Evolutionary conservation across 2,329 filamentous ascomycete species (phyloP).

Genomic region (Colletotrichum spinosum): DNA sequence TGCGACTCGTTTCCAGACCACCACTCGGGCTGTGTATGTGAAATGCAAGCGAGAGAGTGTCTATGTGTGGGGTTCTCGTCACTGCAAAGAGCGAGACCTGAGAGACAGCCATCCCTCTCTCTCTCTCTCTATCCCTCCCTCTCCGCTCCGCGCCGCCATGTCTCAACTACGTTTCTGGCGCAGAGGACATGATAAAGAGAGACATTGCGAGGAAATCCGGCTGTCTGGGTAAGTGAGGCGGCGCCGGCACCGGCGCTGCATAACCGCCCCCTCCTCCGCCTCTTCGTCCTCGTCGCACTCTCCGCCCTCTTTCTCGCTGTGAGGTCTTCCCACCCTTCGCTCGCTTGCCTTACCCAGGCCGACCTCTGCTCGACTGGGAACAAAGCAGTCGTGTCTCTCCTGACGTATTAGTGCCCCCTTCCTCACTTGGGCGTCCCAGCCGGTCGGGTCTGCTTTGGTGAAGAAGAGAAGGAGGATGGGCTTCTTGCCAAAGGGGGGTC

Average conservation of each 20-base stretch:
- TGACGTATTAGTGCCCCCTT: constrained; percentile 31
- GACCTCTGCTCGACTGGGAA: constrained; percentile 3
- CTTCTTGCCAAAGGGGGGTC: constrained; percentile 6
- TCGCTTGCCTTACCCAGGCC: not conserved
- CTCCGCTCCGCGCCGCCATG: constrained; percentile 26
- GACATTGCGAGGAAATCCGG: constrained; percentile 14
- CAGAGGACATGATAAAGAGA: constrained; percentile 20
- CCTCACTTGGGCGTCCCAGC: constrained; percentile 24
- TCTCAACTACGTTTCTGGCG: constrained; percentile 24
- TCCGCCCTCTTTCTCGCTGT: too few species aligned
- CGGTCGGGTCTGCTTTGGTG: constrained; percentile 11
- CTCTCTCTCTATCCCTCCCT: not conserved
- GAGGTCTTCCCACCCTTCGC: too few species aligned
- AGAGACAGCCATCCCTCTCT: not conserved
- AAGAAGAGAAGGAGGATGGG: not conserved
- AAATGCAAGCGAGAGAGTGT: not conserved
- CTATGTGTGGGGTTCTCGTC: not conserved
- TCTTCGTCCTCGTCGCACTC: too few species aligned
- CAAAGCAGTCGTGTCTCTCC: constrained; percentile 35
- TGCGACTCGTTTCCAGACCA: constrained; percentile 21
- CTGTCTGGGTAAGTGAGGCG: constrained; percentile 21
- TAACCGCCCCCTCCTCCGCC: too few species aligned
- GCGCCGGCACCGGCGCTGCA: constrained; percentile 8
- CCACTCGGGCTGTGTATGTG: not conserved
- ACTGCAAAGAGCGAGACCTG: constrained; percentile 2